Percentiles rank a stretch among this genome's conserved stretches.
phyloP scores from a whole-genome alignment of 768 basidiomycete genomes.

The Cubamyces lactineus region DNA sequence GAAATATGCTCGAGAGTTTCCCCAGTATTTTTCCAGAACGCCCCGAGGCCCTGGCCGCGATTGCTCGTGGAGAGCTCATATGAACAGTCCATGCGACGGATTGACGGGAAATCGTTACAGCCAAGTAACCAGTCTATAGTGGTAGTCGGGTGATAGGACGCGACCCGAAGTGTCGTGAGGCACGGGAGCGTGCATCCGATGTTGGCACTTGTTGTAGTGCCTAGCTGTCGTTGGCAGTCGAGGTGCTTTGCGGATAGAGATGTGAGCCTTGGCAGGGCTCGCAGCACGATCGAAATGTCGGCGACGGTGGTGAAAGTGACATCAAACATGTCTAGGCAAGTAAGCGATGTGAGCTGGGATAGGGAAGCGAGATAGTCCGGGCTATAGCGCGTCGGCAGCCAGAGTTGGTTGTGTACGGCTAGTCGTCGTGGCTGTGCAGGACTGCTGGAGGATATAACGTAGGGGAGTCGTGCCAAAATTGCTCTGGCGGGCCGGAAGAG shows the following conservation, averaged over 20 bases:
- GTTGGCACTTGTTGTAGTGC: neutral
- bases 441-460: neutral
- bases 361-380: slow-evolving; percentile 12
- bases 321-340: slow-evolving; percentile 13
- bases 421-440: slow-evolving; percentile 5
- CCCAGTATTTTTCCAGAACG: slow-evolving; percentile 11
- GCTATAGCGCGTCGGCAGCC: slow-evolving; percentile 19
- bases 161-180: slow-evolving; percentile 4
- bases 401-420: slow-evolving; percentile 10
- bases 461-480: slow-evolving; percentile 15
- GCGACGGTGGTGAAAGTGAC: slow-evolving; percentile 20
- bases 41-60: slow-evolving; percentile 3
- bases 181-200: slow-evolving; percentile 6
- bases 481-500: slow-evolving; percentile 14
- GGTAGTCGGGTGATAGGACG: slow-evolving; percentile 1
- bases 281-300: slow-evolving; percentile 17
- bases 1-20: slow-evolving; percentile 8
- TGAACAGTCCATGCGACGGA: neutral
- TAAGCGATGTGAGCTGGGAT: slow-evolving; percentile 11
- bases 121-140: slow-evolving; percentile 15
- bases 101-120: slow-evolving; percentile 4
- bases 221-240: slow-evolving; percentile 15
- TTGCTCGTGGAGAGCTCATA: slow-evolving; percentile 13
- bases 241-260: slow-evolving; percentile 8
- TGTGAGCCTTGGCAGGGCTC: slow-evolving; percentile 3